Evolutionary conservation across 2,329 filamentous ascomycete genomes (phyloP), one percentile per base, ranked within the genome.

Genomic region (Phaeosphaeria sp.): DNA sequence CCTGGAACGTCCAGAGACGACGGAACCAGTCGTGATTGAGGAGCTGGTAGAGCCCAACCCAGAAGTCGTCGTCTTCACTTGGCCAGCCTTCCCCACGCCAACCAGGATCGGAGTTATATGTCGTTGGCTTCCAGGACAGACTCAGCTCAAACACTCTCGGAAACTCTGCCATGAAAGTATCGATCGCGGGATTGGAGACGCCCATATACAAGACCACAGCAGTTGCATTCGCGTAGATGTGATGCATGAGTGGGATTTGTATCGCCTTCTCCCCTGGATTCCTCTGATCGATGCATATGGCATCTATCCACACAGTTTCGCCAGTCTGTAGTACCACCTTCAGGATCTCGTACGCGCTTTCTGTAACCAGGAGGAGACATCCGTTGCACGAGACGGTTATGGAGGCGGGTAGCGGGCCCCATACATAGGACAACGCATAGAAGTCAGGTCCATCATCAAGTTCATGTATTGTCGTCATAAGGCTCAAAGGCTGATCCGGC

Each of bases 1-100:
- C 55, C 24, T 61, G 49, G 15, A 53, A 61, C 1, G 58, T 56
- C 55, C 55, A 61, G 1, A 57, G 21, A 1, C 55, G 51, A 2
- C 8, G n/a, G 17, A 53, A 57, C 58, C 55, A 61, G 0, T 51
- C 40, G 2, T 21, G 17, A 2, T 22, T 20, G 7, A 57, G 20
- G 0, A 57, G 2, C 7, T 43, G 33, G 8, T 21, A 22, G 2
- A 57, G 21, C 11, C 52, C 51, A 18, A n/a, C 17, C 58, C 54
- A 60, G 24, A 60, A 60, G 24, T 25, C 24, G n/a, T 46, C 36
- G 13, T 49, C 2, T n/a, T 39, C 24, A 8, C 27, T 20, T 21
- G 48, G 48, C 48, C 43, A 58, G 9, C 20, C 48, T 18, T 47
- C 15, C 18, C 40, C 25, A 24, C 42, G 44, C 42, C 40, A 52